Conservation (phyloP, 352 stramenopile genomes). For the Phytophthora rubi region DNA sequence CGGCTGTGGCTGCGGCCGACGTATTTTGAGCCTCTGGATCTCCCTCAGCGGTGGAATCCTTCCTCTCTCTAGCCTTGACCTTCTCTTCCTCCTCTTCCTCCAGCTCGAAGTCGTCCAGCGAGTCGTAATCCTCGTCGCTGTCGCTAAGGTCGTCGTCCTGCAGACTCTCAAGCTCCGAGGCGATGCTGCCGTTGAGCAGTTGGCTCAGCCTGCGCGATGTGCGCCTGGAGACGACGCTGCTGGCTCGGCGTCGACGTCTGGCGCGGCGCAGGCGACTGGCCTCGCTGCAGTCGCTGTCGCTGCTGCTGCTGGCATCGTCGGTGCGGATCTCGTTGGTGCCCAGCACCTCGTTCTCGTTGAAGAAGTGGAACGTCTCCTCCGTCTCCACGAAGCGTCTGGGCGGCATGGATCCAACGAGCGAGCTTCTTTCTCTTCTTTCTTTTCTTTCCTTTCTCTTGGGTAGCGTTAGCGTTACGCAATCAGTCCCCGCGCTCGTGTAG, state of each 20-base stretch:
- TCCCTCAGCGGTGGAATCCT: constrained; percentile 16
- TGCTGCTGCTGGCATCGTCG: constrained; percentile 33
- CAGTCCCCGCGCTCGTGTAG: neutral
- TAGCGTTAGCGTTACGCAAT: constrained; percentile 3
- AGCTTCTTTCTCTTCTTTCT: neutral
- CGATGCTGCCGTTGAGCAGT: constrained; percentile 20
- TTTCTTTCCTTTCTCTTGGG: neutral
- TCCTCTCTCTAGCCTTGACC: constrained; percentile 22
- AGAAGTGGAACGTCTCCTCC: constrained; percentile 74
- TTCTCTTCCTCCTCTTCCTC: constrained; percentile 36
- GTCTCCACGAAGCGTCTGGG: constrained; percentile 51
- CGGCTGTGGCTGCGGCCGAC: neutral
- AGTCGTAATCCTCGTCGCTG: constrained; percentile 42
- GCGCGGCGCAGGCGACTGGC: constrained; percentile 18
- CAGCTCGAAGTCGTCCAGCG: constrained; percentile 35
- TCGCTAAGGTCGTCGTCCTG: constrained; percentile 37
- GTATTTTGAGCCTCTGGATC: constrained; percentile 19
- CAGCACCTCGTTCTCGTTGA: constrained; percentile 65
- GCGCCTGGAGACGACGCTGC: constrained; percentile 34
- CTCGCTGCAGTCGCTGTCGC: constrained; percentile 22
- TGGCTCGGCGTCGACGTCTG: constrained; percentile 23
- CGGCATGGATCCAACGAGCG: constrained; percentile 9
- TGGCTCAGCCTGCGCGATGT: constrained; percentile 31
- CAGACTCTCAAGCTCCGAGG: constrained; percentile 38
- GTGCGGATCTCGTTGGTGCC: constrained; percentile 66